Evolutionary conservation across 140 eudicot species (phyloP), one percentile per base, ranked within the genome.

Genomic region (Eryngium alpinum): DNA sequence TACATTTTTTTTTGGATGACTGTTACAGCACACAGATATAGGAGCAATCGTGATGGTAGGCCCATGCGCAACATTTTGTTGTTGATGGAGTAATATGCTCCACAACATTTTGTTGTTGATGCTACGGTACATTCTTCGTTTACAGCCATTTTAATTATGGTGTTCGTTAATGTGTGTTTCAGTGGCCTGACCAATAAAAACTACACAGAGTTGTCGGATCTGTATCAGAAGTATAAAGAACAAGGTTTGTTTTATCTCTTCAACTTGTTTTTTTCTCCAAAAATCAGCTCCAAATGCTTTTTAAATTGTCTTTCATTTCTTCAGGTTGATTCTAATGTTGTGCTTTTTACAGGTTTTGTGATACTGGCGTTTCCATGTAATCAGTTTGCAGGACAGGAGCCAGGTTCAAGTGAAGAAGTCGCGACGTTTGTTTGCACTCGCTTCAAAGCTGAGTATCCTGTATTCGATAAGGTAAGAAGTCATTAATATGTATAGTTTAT

Each of bases 311-410:
- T 38, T 28, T 43, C n/a, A 56, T 19, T 72, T 5, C 22, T 43
- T 10, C 4, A 34, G 0, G 14, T 71, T 38, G 46, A 38, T 7
- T 71, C 9, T 19, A 19, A 57, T 72, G 53, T 79, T 72, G 6
- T 38, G 25, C 3, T 24, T 21, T 9, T 34, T 62, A 43, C 84
- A 91, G 96, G 96, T 31, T 79, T 89, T n/a, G 92, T 84, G 90
- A 86, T 91, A 53, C 73, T 91, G 77, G 96, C 96, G 28, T 91
- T 91, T 60, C 96, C 96, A 0, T 91, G 96, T 87, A 91, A 91
- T 82, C 96, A 91, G 77, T 91, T 91, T 82, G 81, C 87, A 72
- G 83, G 76, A 34, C 90, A 90, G 85, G 94, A 88, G 86, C 94
- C 94, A 1, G 90, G 90, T 53, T 32, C 81, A 0, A 82, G 84